phyloP scores from a whole-genome alignment of 352 stramenopile genomes.

The Phytophthora pinifolia region DNA sequence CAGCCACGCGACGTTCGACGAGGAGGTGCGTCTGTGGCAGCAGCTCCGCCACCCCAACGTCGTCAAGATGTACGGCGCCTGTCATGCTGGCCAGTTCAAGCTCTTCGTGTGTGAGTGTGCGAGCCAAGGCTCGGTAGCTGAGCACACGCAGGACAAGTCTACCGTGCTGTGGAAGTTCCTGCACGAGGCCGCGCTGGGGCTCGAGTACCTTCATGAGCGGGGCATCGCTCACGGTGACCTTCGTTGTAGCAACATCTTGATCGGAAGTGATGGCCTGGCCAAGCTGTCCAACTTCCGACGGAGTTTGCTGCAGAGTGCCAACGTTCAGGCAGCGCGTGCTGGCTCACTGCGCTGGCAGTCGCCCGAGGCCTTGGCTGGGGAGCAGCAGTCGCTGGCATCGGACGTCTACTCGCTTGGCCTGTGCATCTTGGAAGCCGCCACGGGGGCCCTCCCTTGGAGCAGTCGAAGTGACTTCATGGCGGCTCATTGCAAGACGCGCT shows the following conservation, averaged over 20 bases:
- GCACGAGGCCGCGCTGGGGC: constrained; percentile 9
- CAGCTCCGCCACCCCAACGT: constrained; percentile 16
- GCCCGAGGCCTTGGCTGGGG: constrained; percentile 4
- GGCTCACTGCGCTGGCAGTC: constrained; percentile 1
- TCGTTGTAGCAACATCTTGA: constrained; percentile 12
- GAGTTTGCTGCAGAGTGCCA: not conserved
- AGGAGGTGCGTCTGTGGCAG: constrained; percentile 21
- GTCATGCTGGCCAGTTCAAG: constrained; percentile 1
- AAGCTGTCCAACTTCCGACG: constrained; percentile 12
- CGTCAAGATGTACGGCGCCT: constrained; percentile 20
- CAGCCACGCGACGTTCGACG: not conserved
- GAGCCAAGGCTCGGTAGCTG: not conserved
- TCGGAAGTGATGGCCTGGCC: constrained; percentile 2
- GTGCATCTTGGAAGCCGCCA: constrained; percentile 15
- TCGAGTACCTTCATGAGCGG: constrained; percentile 13
- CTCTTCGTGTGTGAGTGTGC: constrained; percentile 15
- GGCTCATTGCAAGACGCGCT: not conserved
- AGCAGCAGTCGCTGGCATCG: not conserved
- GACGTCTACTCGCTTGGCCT: constrained; percentile 22
- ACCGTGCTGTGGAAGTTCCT: constrained; percentile 2
- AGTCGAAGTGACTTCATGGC: not conserved
- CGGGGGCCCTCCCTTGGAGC: constrained; percentile 3
- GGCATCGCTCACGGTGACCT: not conserved
- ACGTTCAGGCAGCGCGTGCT: not conserved
- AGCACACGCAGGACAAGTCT: not conserved